phyloP scores from a whole-genome alignment of 768 basidiomycete genomes.

The Boletus reticulatus region DNA sequence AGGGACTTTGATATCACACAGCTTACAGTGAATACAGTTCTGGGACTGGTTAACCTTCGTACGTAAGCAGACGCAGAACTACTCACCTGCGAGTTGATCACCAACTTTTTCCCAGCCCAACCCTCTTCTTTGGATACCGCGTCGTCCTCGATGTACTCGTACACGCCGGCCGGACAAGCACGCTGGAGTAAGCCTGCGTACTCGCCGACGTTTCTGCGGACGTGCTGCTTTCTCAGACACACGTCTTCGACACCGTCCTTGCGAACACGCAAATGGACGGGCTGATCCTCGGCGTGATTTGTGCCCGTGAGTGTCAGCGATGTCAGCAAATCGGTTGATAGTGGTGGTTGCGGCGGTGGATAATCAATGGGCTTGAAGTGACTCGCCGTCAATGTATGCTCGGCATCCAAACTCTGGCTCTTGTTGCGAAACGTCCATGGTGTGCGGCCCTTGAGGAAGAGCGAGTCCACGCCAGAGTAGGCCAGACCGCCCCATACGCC shows the following conservation, averaged over 20 bases:
- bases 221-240: conserved; percentile 57
- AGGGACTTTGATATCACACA: conserved; percentile 95
- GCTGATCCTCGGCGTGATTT: conserved; percentile 97
- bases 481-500: conserved; percentile 85
- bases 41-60: conserved; percentile 27
- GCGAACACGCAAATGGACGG: conserved; percentile 78
- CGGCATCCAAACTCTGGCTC: conserved; percentile 54
- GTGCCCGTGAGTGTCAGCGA: conserved; percentile 89
- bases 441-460: conserved; percentile 78
- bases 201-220: conserved; percentile 67
- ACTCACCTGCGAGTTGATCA: conserved; percentile 94
- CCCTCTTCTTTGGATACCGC: conserved; percentile 47
- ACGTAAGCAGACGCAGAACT: background rate
- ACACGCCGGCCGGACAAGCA: conserved; percentile 94
- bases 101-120: conserved; percentile 82
- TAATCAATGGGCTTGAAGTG: conserved; percentile 77
- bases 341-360: conserved; percentile 81
- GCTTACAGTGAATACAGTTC: conserved; percentile 93
- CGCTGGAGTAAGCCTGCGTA: conserved; percentile 87
- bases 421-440: conserved; percentile 91
- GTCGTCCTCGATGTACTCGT: conserved; percentile 89
- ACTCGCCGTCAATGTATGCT: conserved; percentile 66
- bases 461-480: conserved; percentile 86
- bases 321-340: conserved; percentile 92
- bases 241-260: conserved; percentile 39